phyloP scores from a whole-genome alignment of 2,329 filamentous ascomycete genomes.

The Dothideomycetes sp. region DNA sequence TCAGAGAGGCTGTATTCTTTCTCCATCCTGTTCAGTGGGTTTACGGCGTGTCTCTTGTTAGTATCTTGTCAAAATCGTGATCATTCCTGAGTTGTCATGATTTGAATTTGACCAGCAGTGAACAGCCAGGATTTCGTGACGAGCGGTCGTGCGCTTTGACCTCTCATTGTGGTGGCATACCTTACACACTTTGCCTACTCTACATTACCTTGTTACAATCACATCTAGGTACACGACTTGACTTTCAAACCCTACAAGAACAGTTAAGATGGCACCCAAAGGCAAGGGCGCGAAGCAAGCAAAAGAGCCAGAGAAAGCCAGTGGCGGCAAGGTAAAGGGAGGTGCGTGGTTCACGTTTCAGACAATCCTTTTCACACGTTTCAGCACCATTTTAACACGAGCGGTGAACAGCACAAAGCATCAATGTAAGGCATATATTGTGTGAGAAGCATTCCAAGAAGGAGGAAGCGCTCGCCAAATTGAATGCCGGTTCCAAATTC shows the following conservation, averaged over 20 bases:
- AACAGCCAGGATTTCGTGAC: too few species aligned
- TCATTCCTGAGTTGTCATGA: too few species aligned
- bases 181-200: too few species aligned
- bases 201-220: too few species aligned
- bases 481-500: constrained; percentile 60
- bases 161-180: too few species aligned
- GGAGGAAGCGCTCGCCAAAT: constrained; percentile 62
- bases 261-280: constrained; percentile 19
- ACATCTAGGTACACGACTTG: too few species aligned
- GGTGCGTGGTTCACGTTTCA: background rate
- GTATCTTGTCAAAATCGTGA: too few species aligned
- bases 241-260: background rate
- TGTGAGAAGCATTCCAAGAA: constrained; percentile 72
- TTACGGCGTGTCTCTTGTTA: too few species aligned
- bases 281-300: constrained; percentile 22
- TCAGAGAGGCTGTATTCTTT: background rate
- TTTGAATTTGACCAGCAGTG: too few species aligned
- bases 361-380: background rate
- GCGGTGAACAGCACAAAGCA: constrained; percentile 44
- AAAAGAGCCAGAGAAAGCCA: constrained; percentile 23
- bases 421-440: constrained; percentile 68
- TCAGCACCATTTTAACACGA: background rate
- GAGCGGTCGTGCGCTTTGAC: too few species aligned
- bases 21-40: too few species aligned
- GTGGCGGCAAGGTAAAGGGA: constrained; percentile 39